These are phyloP conservation scores for Zalaria obscura DNA, from an alignment of 2,329 filamentous ascomycete species.

Conservation along the genomic window DNA sequence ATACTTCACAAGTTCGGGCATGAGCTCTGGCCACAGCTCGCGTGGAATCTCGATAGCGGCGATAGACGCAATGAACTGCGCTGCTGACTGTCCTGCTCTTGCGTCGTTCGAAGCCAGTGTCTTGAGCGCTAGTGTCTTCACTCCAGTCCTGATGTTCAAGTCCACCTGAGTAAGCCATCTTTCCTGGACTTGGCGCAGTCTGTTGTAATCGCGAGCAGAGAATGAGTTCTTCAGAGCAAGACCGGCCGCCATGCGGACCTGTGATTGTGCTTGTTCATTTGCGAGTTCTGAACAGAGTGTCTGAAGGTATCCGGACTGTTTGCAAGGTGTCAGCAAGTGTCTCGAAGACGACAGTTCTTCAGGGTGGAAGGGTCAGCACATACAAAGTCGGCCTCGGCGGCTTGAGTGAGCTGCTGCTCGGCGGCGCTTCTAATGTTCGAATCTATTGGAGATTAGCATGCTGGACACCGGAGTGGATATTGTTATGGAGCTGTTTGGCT, in stretches of 20 bases:
- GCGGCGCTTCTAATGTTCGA: conserved; percentile 77
- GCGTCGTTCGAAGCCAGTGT: conserved; percentile 68
- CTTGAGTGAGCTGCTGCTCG: conserved; percentile 85
- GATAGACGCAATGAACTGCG: conserved; percentile 90
- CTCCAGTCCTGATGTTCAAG: conserved; percentile 65
- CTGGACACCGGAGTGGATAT: conserved; percentile 1
- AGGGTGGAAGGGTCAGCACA: conserved; percentile 25
- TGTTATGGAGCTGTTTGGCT: conserved; percentile 23
- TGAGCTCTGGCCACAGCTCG: conserved; percentile 85
- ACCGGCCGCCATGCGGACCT: conserved; percentile 87
- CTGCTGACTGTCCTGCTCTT: conserved; percentile 76
- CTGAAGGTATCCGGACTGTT: conserved; percentile 76
- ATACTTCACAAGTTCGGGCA: conserved; percentile 79
- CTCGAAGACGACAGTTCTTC: conserved; percentile 10
- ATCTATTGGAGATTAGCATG: conserved; percentile 43
- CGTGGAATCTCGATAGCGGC: conserved; percentile 88
- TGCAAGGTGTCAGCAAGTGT: conserved; percentile 13
- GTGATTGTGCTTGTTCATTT: conserved; percentile 69
- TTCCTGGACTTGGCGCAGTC: conserved; percentile 78
- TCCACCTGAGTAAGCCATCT: conserved; percentile 85
- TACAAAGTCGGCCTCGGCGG: conserved; percentile 93
- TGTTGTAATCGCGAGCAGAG: conserved; percentile 75
- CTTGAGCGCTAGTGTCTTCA: conserved; percentile 83
- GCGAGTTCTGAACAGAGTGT: conserved; percentile 89
- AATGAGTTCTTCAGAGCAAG: conserved; percentile 97